Conservation (phyloP, 257 asterid genomes). For the Thymus quinquecostatus region DNA sequence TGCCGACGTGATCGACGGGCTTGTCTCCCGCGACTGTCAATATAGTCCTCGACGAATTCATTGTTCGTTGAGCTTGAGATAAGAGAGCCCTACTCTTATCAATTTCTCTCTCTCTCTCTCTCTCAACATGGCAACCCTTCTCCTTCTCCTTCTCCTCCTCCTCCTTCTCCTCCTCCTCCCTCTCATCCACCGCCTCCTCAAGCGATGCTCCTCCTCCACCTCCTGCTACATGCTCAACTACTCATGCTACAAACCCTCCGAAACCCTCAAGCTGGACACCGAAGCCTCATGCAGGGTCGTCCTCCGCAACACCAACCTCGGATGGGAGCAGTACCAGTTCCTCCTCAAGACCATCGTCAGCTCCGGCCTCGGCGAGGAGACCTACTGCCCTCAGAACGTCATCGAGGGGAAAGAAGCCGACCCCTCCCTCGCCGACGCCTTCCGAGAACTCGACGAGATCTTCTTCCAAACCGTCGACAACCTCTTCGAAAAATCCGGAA, state of each 20-base stretch:
- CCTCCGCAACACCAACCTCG: constrained; percentile 31
- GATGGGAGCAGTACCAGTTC: constrained; percentile 37
- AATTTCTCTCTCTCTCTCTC: not conserved
- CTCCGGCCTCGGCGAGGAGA: constrained; percentile 40
- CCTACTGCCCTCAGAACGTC: constrained; percentile 20
- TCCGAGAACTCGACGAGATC: constrained; percentile 34
- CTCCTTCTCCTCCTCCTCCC: not conserved
- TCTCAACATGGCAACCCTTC: not conserved
- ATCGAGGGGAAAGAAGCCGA: constrained; percentile 14
- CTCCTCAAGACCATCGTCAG: constrained; percentile 38
- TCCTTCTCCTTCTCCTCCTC: not conserved
- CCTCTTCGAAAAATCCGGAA: constrained; percentile 29
- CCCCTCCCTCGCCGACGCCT: constrained; percentile 19
- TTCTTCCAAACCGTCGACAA: constrained; percentile 36
- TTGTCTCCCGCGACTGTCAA: no score
- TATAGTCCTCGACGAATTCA: no score
- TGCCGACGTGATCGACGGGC: no score
- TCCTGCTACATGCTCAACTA: not conserved
- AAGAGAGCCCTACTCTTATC: no score
- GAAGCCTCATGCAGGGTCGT: constrained; percentile 10
- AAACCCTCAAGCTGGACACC: not conserved
- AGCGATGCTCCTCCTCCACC: not conserved
- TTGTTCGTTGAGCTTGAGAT: no score
- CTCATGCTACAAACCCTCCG: constrained; percentile 6
- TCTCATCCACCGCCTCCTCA: not conserved